phyloP scores from a whole-genome alignment of 1,284 basidiomycete genomes.

The Ustilago vetiveriae region DNA sequence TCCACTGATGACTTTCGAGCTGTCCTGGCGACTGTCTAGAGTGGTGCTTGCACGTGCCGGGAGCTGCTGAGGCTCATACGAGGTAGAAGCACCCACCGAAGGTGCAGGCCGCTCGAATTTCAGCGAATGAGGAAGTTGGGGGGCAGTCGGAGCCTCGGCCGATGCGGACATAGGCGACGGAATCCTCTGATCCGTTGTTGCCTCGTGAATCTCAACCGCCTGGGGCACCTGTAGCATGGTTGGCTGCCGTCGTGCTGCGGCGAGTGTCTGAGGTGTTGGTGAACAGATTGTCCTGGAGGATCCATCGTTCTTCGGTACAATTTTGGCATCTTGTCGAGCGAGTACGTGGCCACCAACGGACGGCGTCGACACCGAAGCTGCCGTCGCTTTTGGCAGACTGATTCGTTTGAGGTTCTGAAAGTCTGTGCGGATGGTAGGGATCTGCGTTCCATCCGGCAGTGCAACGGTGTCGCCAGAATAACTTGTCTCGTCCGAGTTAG shows the following conservation, averaged over 20 bases:
- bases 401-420: slow-evolving; percentile 51
- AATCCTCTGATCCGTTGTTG: slow-evolving; percentile 6
- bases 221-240: slow-evolving; percentile 15
- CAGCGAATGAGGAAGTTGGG: slow-evolving; percentile 30
- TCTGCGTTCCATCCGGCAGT: slow-evolving; percentile 31
- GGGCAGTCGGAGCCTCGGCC: slow-evolving; percentile 24
- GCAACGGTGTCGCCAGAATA: slow-evolving; percentile 27
- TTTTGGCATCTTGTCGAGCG: slow-evolving; percentile 11
- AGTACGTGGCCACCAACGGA: slow-evolving; percentile 41
- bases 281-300: slow-evolving; percentile 45
- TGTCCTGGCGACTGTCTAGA: neutral
- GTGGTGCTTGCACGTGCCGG: too few species aligned
- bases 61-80: slow-evolving; percentile 1
- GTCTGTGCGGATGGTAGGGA: slow-evolving; percentile 45
- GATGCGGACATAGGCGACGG: slow-evolving; percentile 28
- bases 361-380: slow-evolving; percentile 1
- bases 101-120: slow-evolving; percentile 21
- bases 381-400: slow-evolving; percentile 14
- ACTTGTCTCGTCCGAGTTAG: slow-evolving; percentile 29
- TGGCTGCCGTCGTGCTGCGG: slow-evolving; percentile 24
- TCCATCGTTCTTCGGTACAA: slow-evolving; percentile 35
- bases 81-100: slow-evolving; percentile 8
- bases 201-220: neutral
- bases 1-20: neutral
- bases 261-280: slow-evolving; percentile 45